Conservation (phyloP, 2,329 filamentous ascomycete species). For the Hypoxylon sp. region DNA sequence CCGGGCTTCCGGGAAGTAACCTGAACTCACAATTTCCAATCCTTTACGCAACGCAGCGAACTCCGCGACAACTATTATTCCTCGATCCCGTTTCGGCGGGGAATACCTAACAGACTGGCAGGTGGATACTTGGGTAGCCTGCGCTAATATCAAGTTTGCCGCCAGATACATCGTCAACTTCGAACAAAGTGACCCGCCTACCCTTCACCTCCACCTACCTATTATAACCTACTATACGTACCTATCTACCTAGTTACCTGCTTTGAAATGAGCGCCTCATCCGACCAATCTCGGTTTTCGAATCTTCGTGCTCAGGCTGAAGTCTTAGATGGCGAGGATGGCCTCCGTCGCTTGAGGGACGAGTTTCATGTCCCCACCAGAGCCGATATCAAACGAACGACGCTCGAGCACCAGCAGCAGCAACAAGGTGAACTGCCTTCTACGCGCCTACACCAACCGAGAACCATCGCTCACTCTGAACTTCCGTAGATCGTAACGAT, state of each 20-base stretch:
- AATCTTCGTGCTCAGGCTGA: constrained; percentile 49
- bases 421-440: constrained; percentile 41
- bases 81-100: constrained; percentile 4
- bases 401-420: constrained; percentile 40
- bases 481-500: constrained; percentile 47
- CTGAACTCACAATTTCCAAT: constrained; percentile 17
- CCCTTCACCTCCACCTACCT: too few relatives aligned
- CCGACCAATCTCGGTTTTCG: constrained; percentile 41
- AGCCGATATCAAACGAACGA: constrained; percentile 50
- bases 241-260: neutral
- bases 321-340: constrained; percentile 48
- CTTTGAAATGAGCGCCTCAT: constrained; percentile 42
- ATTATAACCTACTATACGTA: too few relatives aligned
- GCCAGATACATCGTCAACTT: constrained; percentile 9
- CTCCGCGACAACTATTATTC: constrained; percentile 19
- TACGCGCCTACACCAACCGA: constrained; percentile 28
- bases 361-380: constrained; percentile 51
- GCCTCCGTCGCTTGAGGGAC: constrained; percentile 47
- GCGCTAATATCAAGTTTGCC: constrained; percentile 16
- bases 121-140: constrained; percentile 27
- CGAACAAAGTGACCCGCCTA: neutral
- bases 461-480: constrained; percentile 38
- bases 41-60: neutral
- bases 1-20: constrained; percentile 28
- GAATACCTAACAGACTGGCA: too few relatives aligned